phyloP scores from a whole-genome alignment of 441 rosid species.

The Metrosideros polymorpha region DNA sequence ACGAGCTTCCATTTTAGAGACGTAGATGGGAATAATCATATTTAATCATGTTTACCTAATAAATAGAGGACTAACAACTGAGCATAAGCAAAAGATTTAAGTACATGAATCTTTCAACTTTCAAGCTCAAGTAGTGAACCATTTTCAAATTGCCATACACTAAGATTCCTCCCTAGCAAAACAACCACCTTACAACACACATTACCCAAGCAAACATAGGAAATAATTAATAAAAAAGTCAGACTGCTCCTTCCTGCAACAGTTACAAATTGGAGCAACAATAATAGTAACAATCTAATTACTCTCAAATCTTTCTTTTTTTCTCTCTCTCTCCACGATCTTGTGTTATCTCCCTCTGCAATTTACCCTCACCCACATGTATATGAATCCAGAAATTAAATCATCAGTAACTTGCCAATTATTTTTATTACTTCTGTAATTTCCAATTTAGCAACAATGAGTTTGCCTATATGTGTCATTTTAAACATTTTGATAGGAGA shows the following conservation, averaged over 20 bases:
- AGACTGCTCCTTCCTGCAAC: not conserved
- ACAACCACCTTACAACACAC: not conserved
- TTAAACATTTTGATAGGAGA: no score
- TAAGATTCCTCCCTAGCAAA: not conserved
- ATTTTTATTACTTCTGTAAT: no score
- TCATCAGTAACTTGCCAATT: no score
- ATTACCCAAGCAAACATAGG: not conserved
- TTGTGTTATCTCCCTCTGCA: no score
- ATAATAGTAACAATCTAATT: not conserved
- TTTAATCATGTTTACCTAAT: not conserved
- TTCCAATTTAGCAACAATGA: no score
- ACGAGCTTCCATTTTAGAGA: rapidly evolving
- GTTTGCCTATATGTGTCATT: no score
- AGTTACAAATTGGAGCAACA: not conserved
- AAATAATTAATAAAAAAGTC: not conserved
- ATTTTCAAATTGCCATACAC: not conserved
- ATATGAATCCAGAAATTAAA: no score
- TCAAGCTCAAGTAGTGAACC: not conserved
- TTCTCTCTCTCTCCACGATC: no score
- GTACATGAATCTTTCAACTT: not conserved
- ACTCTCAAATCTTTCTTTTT: not conserved
- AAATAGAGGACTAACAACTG: not conserved
- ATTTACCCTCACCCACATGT: no score
- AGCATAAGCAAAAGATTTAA: not conserved
- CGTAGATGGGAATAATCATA: not conserved